Base-by-base conservation (phyloP, 2,329 filamentous ascomycete species). In the Raffaelea albimanens region DNA sequence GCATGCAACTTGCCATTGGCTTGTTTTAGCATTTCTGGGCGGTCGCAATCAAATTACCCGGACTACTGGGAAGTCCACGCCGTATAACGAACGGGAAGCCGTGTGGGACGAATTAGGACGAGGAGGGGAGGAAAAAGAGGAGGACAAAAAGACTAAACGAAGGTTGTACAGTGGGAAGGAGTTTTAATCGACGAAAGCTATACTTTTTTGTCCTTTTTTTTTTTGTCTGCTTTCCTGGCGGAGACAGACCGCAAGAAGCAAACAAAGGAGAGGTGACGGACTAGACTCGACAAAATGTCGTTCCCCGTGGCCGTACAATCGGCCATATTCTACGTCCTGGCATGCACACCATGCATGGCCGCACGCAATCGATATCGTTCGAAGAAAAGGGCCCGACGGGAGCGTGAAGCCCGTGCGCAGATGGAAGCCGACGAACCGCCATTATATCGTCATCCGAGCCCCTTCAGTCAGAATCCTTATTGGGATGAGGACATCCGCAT, bases 401-500 rank as follows among this genome's bases (percentile, higher is more conserved):
- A 84, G 52, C 75, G 82, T 48, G 71, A 77, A 55, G 78, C 84
- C 55, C 83, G 85, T 61, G 73, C 75, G 41, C 77, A 72, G 50
- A 65, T 82, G 49, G 77, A 85, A 56, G 75, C 75, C 47, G 79
- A 88, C 54, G 79, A 89, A 61, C 86, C 87, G 0, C 79, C 78
- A 38, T 65, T 80, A 11, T 93, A 95, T 63, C 75, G 80, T 44
- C 89, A 96, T 58, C 89, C 85, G 2, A 79, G 81, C 40, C 86
- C 88, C 1, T 93, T 88, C 57, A 83, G 82, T 58, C 95, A 88
- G 23, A 96, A 96, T 58, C 83, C 84, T 13, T 87, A 87, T 66
- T 96, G 90, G 90, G 71, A 76, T 29, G 85, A 93, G 60, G 90
- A 96, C 64, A 94, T 96, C 55, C 73, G 72, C 52, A 75, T 90